phyloP scores from a whole-genome alignment of 495 filamentous ascomycete genomes.

The Lophiotrema nucula region DNA sequence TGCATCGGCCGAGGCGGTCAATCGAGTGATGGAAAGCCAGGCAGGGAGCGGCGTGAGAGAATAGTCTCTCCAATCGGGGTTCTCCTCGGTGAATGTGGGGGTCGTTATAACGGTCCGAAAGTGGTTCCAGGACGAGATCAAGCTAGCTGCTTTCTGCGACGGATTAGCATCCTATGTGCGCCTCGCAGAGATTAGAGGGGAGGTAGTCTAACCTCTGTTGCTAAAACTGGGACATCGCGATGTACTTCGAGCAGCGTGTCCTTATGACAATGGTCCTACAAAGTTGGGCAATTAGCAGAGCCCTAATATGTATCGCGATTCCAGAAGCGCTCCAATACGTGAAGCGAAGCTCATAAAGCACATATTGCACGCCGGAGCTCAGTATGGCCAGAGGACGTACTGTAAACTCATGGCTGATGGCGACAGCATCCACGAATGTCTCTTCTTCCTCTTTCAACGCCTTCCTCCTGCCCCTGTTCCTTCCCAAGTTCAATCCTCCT shows the following conservation, averaged over 20 bases:
- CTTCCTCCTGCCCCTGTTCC: constrained; percentile 11
- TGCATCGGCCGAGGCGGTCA: constrained; percentile 46
- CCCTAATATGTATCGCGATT: no score
- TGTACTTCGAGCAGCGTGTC: constrained; percentile 51
- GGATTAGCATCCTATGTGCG: not conserved
- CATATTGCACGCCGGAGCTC: no score
- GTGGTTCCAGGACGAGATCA: constrained; percentile 51
- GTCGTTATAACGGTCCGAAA: constrained; percentile 47
- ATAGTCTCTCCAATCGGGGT: constrained; percentile 42
- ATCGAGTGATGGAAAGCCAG: constrained; percentile 51
- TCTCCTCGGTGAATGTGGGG: constrained; percentile 34
- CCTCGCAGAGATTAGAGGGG: not conserved
- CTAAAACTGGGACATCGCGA: constrained; percentile 50
- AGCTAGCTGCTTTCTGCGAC: constrained; percentile 44
- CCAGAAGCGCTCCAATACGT: no score
- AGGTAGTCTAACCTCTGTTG: constrained; percentile 39
- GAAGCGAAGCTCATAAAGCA: no score
- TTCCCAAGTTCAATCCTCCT: constrained; percentile 21
- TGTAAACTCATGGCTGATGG: constrained; percentile 57
- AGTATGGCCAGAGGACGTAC: no score
- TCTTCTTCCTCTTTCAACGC: constrained; percentile 3
- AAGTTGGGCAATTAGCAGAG: no score
- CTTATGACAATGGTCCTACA: constrained; percentile 20
- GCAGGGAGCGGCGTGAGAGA: constrained; percentile 45
- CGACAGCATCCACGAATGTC: constrained; percentile 48